Evolutionary conservation across 768 basidiomycete genomes (phyloP).

Genomic region (Rhodotorula toruloides): DNA sequence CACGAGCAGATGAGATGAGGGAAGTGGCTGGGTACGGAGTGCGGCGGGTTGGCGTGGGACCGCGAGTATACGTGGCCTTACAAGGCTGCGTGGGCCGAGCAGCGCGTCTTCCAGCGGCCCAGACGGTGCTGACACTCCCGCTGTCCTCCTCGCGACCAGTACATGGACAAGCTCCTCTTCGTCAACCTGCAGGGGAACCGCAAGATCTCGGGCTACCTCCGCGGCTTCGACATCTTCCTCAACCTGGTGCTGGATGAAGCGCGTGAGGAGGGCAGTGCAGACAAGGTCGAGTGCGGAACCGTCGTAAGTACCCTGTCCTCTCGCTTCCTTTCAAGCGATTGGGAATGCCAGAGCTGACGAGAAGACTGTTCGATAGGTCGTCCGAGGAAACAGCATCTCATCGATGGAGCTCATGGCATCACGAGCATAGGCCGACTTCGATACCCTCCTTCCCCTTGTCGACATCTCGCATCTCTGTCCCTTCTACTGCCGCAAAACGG

Average conservation of each 20-base stretch:
- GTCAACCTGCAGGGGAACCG: slow-evolving; percentile 73
- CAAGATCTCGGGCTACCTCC: slow-evolving; percentile 87
- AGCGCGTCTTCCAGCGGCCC: background rate
- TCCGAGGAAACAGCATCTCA: slow-evolving; percentile 92
- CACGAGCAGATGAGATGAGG: background rate
- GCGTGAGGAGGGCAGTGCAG: slow-evolving; percentile 80
- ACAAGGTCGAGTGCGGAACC: slow-evolving; percentile 68
- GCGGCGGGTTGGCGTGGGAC: no score
- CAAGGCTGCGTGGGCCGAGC: no score
- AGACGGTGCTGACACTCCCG: background rate
- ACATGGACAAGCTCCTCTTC: slow-evolving; percentile 98
- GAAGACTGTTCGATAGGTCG: slow-evolving; percentile 60
- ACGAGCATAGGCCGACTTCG: slow-evolving; percentile 1
- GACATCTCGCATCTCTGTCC: background rate
- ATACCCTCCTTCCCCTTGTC: background rate
- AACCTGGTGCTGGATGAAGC: slow-evolving; percentile 97
- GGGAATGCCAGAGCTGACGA: background rate
- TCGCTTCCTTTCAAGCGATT: no score
- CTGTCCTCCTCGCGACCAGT: slow-evolving; percentile 52
- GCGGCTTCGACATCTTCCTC: slow-evolving; percentile 97
- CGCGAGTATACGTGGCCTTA: no score
- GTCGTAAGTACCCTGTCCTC: slow-evolving; percentile 59
- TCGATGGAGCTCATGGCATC: slow-evolving; percentile 67
- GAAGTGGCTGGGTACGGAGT: no score
- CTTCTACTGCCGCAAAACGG: background rate